phyloP scores from a whole-genome alignment of 768 basidiomycete genomes.

The Mycena rebaudengoi region DNA sequence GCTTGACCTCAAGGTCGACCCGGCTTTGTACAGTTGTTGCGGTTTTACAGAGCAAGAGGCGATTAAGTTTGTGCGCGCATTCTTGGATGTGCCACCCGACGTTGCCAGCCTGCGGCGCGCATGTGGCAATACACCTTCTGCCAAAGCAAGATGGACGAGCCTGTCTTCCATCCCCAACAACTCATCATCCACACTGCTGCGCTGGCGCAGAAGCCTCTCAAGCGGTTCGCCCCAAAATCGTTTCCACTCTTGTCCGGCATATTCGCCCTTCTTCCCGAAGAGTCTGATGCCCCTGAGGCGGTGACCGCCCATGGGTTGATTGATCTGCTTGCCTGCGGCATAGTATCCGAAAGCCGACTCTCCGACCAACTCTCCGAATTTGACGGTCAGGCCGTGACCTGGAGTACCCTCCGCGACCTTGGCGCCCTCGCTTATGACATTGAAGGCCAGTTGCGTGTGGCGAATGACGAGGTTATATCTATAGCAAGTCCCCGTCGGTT shows the following conservation, averaged over 20 bases:
- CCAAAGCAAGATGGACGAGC: neutral
- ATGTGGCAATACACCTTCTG: conserved; percentile 5
- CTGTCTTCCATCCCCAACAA: conserved; percentile 9
- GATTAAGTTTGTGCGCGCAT: neutral
- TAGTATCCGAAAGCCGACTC: neutral
- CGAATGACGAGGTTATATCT: neutral
- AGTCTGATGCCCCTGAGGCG: neutral
- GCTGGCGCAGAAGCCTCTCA: neutral
- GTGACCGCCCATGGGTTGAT: neutral
- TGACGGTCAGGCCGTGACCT: neutral
- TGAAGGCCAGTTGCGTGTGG: neutral
- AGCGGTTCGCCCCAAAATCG: neutral
- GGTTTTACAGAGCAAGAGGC: conserved; percentile 13
- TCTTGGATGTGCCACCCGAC: neutral
- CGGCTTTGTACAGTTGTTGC: neutral
- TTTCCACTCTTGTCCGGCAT: neutral
- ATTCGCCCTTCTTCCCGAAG: neutral
- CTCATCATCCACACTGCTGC: neutral
- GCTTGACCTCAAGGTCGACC: neutral
- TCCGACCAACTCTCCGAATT: neutral
- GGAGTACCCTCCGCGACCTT: neutral
- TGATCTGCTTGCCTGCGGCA: conserved; percentile 1
- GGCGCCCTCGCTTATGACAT: neutral
- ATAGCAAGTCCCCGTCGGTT: neutral
- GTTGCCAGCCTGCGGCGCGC: neutral